Conservation (phyloP, 1,284 basidiomycete species). For the Fomitopsis betulina region DNA sequence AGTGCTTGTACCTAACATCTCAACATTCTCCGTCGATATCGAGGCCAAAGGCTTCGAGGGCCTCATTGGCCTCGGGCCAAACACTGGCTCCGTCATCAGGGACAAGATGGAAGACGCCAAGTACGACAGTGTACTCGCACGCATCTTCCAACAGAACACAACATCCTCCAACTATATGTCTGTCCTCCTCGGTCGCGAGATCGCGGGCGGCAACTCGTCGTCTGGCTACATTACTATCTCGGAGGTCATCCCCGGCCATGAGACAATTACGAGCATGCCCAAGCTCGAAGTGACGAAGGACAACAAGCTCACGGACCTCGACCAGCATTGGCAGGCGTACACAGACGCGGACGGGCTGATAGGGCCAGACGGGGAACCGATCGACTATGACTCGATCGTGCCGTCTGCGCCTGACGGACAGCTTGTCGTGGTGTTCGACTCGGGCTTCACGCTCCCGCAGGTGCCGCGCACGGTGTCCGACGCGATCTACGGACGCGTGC, state of each 20-base stretch:
- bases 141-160: conserved; percentile 40
- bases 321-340: conserved; percentile 77
- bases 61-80: conserved; percentile 71
- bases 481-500: conserved; percentile 75
- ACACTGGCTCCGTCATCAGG: conserved; percentile 60
- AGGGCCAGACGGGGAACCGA: conserved; percentile 65
- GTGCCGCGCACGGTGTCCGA: conserved; percentile 72
- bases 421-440: conserved; percentile 70
- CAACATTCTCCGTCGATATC: conserved; percentile 62
- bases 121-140: conserved; percentile 54
- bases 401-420: conserved; percentile 35
- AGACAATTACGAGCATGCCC: conserved; percentile 56
- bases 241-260: conserved; percentile 50
- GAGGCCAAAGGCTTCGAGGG: conserved; percentile 60
- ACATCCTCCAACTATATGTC: conserved; percentile 40
- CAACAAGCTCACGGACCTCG: conserved; percentile 44
- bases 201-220: conserved; percentile 32
- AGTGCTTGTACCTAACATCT: conserved; percentile 65
- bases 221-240: conserved; percentile 58
- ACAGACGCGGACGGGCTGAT: conserved; percentile 62
- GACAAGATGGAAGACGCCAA: conserved; percentile 45
- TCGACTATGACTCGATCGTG: conserved; percentile 60
- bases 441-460: conserved; percentile 66
- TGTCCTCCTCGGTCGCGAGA: conserved; percentile 58
- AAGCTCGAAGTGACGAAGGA: conserved; percentile 66